Evolutionary conservation across 2,329 filamentous ascomycete genomes (phyloP), one percentile per base, ranked within the genome.

Genomic region (Ceratocystis variospora): DNA sequence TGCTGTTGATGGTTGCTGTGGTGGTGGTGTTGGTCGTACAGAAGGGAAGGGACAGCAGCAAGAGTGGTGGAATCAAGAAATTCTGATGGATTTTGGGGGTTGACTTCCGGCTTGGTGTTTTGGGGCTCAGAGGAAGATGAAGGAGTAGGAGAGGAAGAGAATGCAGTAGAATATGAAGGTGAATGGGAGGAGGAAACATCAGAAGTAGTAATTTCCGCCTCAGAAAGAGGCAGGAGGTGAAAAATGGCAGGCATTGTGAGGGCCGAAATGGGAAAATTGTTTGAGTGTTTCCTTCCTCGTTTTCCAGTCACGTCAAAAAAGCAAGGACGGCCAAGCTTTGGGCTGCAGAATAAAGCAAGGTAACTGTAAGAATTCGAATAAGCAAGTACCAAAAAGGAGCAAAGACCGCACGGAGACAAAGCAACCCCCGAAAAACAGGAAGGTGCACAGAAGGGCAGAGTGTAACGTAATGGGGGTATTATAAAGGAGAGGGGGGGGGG

Each of bases 291-390:
- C 53, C 12, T 57, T 28, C 53, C 53, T 59, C 33, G 28, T 59
- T 59, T 59, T 37, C 53, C 53, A 59, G 53, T 31, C 53, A 59
- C 53, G 28, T 59, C 53, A 59, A 59, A 37, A 59, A n/a, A n/a
- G 22, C 7, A 31, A n/a, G 7, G 33, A 59, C 17, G 25, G 25
- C 53, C 25, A 59, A 33, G 28, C 53, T 59, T 17, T 33, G 25
- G 25, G 28, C n/a, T 59, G 53, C 12, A 31, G 15, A 31, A 10
- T 41, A 41, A 8, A 7, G 33, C 25, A 33, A 59, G 28, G 53
- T 17, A 59, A 22, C 22, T 59, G 53, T 33, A n/a, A n/a, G 25
- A 59, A 59, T n/a, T 6, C 7, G 15, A 59, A 15, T 15, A 59
- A 19, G 53, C 33, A 59, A 59, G 53, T 59, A 59, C 53, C 53